A percentile compares a stretch with the other conserved stretches of the same genome.
These are phyloP conservation scores for Pyricularia pennisetigena DNA, from an alignment of 2,329 filamentous ascomycete genomes.

Conservation along the genomic window DNA sequence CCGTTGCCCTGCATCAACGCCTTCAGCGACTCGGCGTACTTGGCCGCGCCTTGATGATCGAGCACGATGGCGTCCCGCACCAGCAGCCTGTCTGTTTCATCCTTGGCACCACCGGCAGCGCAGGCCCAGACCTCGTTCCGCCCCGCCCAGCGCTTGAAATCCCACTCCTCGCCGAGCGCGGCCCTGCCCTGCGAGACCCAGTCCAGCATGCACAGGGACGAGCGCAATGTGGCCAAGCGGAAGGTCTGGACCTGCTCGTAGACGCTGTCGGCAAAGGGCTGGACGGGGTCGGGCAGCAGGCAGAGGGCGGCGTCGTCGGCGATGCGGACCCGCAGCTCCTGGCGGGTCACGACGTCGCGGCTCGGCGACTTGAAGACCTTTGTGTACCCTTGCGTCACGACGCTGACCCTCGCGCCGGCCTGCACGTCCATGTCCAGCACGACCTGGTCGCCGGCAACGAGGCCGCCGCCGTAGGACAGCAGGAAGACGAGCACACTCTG, in stretches of 20 bases:
- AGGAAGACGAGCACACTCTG: conserved; percentile 75
- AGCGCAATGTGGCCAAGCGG: conserved; percentile 38
- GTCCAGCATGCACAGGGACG: conserved; percentile 72
- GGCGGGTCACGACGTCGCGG: conserved; percentile 39
- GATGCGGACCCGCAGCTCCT: conserved; percentile 43
- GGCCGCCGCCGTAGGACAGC: conserved; percentile 86
- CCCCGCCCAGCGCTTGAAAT: conserved; percentile 67
- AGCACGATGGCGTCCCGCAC: conserved; percentile 80
- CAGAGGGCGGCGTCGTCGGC: conserved; percentile 43
- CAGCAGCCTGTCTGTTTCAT: conserved; percentile 48
- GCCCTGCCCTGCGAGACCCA: conserved; percentile 88
- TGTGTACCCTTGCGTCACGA: conserved; percentile 71
- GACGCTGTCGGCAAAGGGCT: conserved; percentile 75
- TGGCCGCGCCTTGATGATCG: conserved; percentile 37
- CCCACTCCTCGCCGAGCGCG: conserved; percentile 84
- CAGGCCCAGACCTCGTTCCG: conserved; percentile 76
- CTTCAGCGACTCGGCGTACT: conserved; percentile 30
- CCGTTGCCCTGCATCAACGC: conserved; percentile 65
- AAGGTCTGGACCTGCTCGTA: conserved; percentile 84
- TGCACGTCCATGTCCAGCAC: conserved; percentile 60
- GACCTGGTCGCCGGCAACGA: conserved; percentile 81
- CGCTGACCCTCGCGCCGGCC: conserved; percentile 52
- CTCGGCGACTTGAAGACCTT: conserved; percentile 78
- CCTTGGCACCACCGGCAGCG: conserved; percentile 15
- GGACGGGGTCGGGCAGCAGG: conserved; percentile 81